Evolutionary conservation across 2,329 filamentous ascomycete genomes (phyloP).

Genomic region (Colletotrichum limetticola): DNA sequence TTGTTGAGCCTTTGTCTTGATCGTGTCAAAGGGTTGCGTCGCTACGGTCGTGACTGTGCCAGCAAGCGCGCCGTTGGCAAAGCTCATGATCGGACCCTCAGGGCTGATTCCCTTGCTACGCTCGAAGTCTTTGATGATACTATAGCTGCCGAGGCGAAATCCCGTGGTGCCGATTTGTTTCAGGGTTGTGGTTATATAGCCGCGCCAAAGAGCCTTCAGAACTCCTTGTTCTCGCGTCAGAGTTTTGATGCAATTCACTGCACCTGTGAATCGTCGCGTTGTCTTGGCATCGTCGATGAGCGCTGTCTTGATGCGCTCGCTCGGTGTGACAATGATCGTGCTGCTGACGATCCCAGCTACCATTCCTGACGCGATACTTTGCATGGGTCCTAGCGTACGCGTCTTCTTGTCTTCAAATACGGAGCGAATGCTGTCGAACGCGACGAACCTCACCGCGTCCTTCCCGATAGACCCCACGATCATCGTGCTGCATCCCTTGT

Average conservation of each 20-base stretch:
- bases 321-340: slow-evolving; percentile 24
- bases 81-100: slow-evolving; percentile 17
- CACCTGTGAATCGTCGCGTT: slow-evolving; percentile 2
- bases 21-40: slow-evolving; percentile 24
- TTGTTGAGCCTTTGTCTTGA: slow-evolving; percentile 27
- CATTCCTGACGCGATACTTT: slow-evolving; percentile 23
- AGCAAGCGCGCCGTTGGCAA: slow-evolving; percentile 22
- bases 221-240: slow-evolving; percentile 12
- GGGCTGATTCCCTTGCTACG: not conserved
- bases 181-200: slow-evolving; percentile 20
- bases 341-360: slow-evolving; percentile 11
- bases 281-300: slow-evolving; percentile 28
- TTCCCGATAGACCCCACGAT: slow-evolving; percentile 24
- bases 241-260: slow-evolving; percentile 2
- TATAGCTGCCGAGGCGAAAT: slow-evolving; percentile 23
- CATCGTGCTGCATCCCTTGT: slow-evolving; percentile 30
- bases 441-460: slow-evolving; percentile 24
- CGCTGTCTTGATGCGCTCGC: slow-evolving; percentile 24
- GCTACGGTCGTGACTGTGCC: slow-evolving; percentile 20
- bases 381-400: slow-evolving; percentile 1
- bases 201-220: slow-evolving; percentile 7
- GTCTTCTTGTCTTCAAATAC: slow-evolving; percentile 3
- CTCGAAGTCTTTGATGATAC: slow-evolving; percentile 30
- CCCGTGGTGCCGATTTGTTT: slow-evolving; percentile 28
- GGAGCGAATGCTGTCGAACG: slow-evolving; percentile 26